Conservation (phyloP, 495 filamentous ascomycete species). For the Aspergillus sclerotiicarbonarius region DNA sequence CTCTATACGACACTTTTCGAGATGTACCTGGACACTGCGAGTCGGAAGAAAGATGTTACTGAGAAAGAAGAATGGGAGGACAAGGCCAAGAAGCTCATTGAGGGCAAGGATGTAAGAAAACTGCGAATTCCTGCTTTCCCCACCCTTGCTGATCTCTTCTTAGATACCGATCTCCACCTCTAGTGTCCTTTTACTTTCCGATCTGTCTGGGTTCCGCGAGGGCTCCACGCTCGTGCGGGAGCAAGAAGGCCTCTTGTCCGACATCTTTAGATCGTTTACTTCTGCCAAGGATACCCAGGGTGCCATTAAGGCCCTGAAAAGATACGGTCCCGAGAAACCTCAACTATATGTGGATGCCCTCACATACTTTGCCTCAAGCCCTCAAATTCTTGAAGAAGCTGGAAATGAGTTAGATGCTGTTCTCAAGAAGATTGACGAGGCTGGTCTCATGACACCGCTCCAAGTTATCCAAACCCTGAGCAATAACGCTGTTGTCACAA, state of each 20-base stretch:
- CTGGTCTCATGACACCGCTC: slow-evolving; percentile 90
- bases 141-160: slow-evolving; percentile 20
- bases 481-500: slow-evolving; percentile 82
- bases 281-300: slow-evolving; percentile 88
- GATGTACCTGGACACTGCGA: slow-evolving; percentile 91
- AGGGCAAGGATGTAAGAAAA: slow-evolving; percentile 62
- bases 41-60: slow-evolving; percentile 59
- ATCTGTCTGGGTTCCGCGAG: slow-evolving; percentile 84
- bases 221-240: slow-evolving; percentile 92
- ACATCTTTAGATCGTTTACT: slow-evolving; percentile 97
- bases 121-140: not conserved
- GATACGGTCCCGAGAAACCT: slow-evolving; percentile 90
- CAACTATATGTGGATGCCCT: slow-evolving; percentile 91
- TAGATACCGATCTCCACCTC: slow-evolving; percentile 88
- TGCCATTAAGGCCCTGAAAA: slow-evolving; percentile 81
- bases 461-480: slow-evolving; percentile 94
- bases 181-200: slow-evolving; percentile 87
- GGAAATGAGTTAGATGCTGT: slow-evolving; percentile 77
- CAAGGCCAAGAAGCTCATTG: slow-evolving; percentile 82
- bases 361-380: slow-evolving; percentile 87
- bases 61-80: slow-evolving; percentile 81
- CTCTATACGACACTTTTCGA: slow-evolving; percentile 96
- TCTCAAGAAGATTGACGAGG: slow-evolving; percentile 80
- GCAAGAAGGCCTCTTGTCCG: slow-evolving; percentile 85
- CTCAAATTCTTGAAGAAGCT: slow-evolving; percentile 78